phyloP scores from a whole-genome alignment of 805 yeast genomes.

The Ogataea ganodermae region DNA sequence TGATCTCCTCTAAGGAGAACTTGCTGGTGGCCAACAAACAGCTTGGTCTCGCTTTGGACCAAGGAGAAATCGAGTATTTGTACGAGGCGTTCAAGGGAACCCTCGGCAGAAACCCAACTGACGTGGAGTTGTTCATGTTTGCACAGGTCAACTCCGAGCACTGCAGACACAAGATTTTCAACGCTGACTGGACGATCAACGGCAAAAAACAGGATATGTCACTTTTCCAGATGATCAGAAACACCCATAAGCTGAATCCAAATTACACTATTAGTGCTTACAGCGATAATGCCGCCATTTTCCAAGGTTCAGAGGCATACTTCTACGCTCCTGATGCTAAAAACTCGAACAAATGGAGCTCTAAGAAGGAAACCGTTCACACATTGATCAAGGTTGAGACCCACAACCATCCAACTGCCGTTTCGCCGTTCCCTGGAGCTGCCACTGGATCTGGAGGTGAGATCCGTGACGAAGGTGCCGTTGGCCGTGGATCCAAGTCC shows the following conservation, averaged over 20 bases:
- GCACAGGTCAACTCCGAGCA: slow-evolving; percentile 99
- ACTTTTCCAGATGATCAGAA: slow-evolving; percentile 92
- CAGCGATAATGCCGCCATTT: slow-evolving; percentile 96
- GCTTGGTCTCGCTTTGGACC: slow-evolving; percentile 91
- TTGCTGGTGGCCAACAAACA: slow-evolving; percentile 75
- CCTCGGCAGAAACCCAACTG: slow-evolving; percentile 89
- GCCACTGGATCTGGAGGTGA: slow-evolving; percentile 99
- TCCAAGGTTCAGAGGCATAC: slow-evolving; percentile 79
- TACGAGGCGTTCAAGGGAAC: slow-evolving; percentile 75
- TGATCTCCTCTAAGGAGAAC: slow-evolving; percentile 56
- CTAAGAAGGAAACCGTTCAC: slow-evolving; percentile 77
- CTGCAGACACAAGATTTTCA: slow-evolving; percentile 98
- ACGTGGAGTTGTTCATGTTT: slow-evolving; percentile 97
- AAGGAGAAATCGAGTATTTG: slow-evolving; percentile 89
- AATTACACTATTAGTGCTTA: slow-evolving; percentile 89
- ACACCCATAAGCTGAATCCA: slow-evolving; percentile 81
- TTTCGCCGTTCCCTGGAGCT: slow-evolving; percentile 98
- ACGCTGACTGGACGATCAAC: slow-evolving; percentile 97
- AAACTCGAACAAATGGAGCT: slow-evolving; percentile 66
- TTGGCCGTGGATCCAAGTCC: slow-evolving; percentile 96
- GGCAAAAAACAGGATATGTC: slow-evolving; percentile 71
- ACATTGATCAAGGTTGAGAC: slow-evolving; percentile 96
- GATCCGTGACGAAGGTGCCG: slow-evolving; percentile 99
- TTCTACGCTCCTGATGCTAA: slow-evolving; percentile 76
- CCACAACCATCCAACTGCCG: slow-evolving; percentile 99